These are phyloP conservation scores for Myochromella boudieri DNA, from an alignment of 768 basidiomycete species.

Conservation along the genomic window DNA sequence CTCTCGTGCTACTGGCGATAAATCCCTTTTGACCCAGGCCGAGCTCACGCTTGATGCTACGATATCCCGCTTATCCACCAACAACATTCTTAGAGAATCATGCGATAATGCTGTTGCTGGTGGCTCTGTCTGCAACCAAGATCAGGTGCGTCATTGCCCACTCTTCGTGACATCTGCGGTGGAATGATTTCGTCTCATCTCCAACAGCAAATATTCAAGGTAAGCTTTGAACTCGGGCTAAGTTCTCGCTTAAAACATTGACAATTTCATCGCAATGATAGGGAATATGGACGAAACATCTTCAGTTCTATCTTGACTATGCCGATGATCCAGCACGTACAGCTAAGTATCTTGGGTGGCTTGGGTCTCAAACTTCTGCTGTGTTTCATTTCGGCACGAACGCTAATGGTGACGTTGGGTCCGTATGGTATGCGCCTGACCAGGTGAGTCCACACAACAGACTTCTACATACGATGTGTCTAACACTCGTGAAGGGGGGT, in stretches of 20 bases:
- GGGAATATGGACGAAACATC: conserved; percentile 54
- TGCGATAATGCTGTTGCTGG: conserved; percentile 46
- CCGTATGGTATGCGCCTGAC: conserved; percentile 45
- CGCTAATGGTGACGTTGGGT: conserved; percentile 39
- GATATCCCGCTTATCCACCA: conserved; percentile 35
- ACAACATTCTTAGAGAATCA: conserved; percentile 47
- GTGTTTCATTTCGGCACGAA: conserved; percentile 45
- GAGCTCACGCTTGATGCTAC: conserved; percentile 56
- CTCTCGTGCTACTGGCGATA: conserved; percentile 37
- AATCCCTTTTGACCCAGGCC: conserved; percentile 41
- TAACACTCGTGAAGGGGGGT: conserved; percentile 28
- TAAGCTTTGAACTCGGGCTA: conserved; percentile 10
- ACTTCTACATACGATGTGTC: not conserved
- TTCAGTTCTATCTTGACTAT: conserved; percentile 48
- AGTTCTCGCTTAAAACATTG: not conserved
- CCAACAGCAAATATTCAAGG: conserved; percentile 46
- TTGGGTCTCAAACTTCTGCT: conserved; percentile 40
- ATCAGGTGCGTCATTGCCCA: conserved; percentile 34
- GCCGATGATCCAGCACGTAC: conserved; percentile 41
- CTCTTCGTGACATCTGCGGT: not conserved
- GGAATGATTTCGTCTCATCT: not conserved
- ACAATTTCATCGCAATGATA: too few relatives aligned
- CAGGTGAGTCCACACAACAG: conserved; percentile 24
- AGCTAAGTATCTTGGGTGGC: conserved; percentile 41
- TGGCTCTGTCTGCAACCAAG: conserved; percentile 40